A percentile compares a stretch with the other conserved stretches of the same genome.
phyloP scores from a whole-genome alignment of 2,329 filamentous ascomycete species.

The Parastagonospora nodorum region DNA sequence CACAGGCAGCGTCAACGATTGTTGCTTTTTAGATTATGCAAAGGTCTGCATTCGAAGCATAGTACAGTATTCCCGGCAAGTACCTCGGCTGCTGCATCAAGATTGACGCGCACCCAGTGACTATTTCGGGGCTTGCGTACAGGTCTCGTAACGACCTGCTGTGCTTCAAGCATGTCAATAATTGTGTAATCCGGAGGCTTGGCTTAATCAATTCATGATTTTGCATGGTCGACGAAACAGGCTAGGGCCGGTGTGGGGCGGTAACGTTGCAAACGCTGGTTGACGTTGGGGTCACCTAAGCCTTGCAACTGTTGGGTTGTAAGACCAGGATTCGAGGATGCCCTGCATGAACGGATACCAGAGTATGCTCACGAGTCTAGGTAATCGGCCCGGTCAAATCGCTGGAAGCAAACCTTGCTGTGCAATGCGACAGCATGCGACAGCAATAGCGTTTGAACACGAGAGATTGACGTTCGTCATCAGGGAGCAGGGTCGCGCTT shows the following conservation, averaged over 20 bases:
- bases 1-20: constrained; percentile 1
- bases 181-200: background rate
- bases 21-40: background rate
- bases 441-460: background rate
- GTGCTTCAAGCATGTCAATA: background rate
- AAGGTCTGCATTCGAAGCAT: background rate
- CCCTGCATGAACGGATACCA: background rate
- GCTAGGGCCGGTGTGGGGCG: no score
- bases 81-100: background rate
- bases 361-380: background rate
- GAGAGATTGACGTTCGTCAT: background rate
- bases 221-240: no score
- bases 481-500: background rate
- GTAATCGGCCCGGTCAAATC: no score
- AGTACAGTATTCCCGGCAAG: background rate
- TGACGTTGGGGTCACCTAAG: background rate
- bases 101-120: no score
- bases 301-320: background rate
- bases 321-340: background rate
- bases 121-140: no score
- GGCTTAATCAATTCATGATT: background rate
- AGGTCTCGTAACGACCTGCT: no score
- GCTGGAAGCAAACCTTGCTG: background rate
- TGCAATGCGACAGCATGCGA: background rate
- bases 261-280: background rate